Conservation (phyloP, 345 rosid species). For the Microcos paniculata region DNA sequence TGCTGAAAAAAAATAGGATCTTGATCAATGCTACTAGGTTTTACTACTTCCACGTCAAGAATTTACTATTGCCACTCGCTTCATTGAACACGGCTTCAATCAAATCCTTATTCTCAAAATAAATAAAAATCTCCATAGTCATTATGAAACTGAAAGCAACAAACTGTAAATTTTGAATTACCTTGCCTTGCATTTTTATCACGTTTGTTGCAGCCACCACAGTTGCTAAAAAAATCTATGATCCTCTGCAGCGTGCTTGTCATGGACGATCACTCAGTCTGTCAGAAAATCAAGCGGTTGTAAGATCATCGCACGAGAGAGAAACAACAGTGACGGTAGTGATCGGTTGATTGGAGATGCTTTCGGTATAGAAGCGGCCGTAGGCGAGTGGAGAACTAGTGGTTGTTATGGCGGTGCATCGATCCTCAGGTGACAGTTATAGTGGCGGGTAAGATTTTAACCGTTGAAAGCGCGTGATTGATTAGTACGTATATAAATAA, state of each 20-base stretch:
- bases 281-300: neutral
- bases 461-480: neutral
- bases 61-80: slow-evolving; percentile 1
- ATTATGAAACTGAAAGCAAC: slow-evolving; percentile 17
- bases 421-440: neutral
- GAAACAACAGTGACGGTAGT: neutral
- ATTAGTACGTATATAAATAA: neutral
- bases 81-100: neutral
- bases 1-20: neutral
- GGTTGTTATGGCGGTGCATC: neutral
- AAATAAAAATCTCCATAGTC: neutral
- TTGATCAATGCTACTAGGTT: neutral
- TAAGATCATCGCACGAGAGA: neutral
- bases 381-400: neutral
- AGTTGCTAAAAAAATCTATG: slow-evolving; percentile 33
- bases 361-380: neutral
- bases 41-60: neutral
- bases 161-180: neutral
- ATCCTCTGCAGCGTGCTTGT: slow-evolving; percentile 36
- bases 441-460: neutral
- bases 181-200: slow-evolving; percentile 22
- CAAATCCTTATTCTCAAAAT: slow-evolving; percentile 12
- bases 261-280: slow-evolving; percentile 32
- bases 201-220: slow-evolving; percentile 22
- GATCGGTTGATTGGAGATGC: neutral